Percentiles rank a stretch among this genome's conserved stretches.
Conservation (phyloP, 2,329 filamentous ascomycete genomes). For the Colletotrichum sp. region DNA sequence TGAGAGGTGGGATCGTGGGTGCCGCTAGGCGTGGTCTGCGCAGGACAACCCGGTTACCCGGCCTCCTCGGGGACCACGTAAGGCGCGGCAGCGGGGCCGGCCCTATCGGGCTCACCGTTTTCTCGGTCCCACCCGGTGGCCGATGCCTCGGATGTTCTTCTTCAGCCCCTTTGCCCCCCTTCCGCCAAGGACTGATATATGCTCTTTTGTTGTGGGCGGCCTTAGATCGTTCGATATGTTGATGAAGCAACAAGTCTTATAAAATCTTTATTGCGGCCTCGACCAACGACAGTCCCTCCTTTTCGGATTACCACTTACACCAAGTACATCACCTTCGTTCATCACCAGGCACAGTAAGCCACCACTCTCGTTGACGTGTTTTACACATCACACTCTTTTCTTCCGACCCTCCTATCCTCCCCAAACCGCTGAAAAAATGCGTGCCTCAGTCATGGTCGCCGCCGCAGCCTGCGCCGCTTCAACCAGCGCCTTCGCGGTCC, state of each 20-base stretch:
- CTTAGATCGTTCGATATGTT: neutral
- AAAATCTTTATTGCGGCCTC: neutral
- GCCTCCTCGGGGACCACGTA: neutral
- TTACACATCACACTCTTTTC: neutral
- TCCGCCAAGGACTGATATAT: neutral
- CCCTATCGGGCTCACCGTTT: conserved; percentile 1
- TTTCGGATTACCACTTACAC: neutral
- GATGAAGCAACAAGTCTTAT: neutral
- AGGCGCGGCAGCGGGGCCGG: neutral
- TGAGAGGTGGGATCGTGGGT: neutral
- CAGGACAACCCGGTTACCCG: neutral
- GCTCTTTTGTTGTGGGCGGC: neutral
- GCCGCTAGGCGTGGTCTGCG: neutral
- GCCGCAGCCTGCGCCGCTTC: neutral
- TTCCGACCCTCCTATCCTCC: neutral
- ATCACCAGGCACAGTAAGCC: neutral
- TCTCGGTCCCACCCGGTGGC: neutral
- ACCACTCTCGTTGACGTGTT: neutral
- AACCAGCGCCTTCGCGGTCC: neutral
- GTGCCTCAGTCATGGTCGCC: conserved; percentile 10
- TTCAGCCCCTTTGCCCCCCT: neutral
- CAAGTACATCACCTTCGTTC: neutral
- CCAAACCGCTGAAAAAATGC: neutral
- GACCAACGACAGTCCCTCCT: neutral
- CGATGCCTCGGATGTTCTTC: neutral